These are phyloP conservation scores for Biscogniauxia mediterranea DNA, from an alignment of 2,329 filamentous ascomycete species.

Conservation along the genomic window DNA sequence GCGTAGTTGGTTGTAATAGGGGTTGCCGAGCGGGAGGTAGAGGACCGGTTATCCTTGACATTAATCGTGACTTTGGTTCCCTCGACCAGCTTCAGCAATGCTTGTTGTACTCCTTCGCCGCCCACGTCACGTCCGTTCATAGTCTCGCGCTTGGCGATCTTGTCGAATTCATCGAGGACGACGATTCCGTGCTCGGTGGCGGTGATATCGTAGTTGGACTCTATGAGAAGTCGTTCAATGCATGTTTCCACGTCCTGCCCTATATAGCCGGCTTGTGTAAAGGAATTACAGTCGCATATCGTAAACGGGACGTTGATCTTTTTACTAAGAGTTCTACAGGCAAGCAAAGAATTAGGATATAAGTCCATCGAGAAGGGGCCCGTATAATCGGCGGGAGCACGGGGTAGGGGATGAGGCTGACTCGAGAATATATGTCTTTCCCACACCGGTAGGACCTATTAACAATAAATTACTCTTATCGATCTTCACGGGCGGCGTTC, in stretches of 20 bases:
- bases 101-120: conserved; percentile 95
- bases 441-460: conserved; percentile 88
- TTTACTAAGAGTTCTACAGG: conserved; percentile 77
- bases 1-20: conserved; percentile 55
- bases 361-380: neutral
- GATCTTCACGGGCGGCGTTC: conserved; percentile 62
- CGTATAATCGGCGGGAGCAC: neutral
- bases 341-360: conserved; percentile 1
- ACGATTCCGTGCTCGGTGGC: conserved; percentile 90
- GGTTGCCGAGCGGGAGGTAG: conserved; percentile 45
- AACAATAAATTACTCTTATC: conserved; percentile 95
- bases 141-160: conserved; percentile 86
- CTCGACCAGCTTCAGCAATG: conserved; percentile 91
- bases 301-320: conserved; percentile 94
- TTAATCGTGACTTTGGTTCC: conserved; percentile 91
- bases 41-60: conserved; percentile 71
- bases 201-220: conserved; percentile 83
- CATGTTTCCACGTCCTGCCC: conserved; percentile 97
- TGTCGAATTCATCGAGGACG: conserved; percentile 95
- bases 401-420: conserved; percentile 38
- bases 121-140: conserved; percentile 90
- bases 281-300: conserved; percentile 92
- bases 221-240: conserved; percentile 84
- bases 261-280: conserved; percentile 96
- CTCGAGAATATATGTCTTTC: conserved; percentile 91